Evolutionary conservation across 1,284 basidiomycete genomes (phyloP).

Genomic region (Rhizoctonia solani): DNA sequence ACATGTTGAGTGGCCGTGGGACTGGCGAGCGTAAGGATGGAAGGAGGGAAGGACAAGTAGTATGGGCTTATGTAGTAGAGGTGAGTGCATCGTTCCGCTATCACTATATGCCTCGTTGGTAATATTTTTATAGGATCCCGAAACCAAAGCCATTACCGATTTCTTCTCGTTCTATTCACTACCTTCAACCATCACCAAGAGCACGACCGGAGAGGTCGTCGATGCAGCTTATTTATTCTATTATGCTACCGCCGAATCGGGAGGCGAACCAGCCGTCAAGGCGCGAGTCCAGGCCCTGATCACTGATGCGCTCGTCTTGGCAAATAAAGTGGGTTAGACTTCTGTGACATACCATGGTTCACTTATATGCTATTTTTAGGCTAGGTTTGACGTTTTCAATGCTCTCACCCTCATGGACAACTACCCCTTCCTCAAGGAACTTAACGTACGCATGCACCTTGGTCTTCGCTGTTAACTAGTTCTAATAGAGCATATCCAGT

Average conservation of each 20-base stretch:
- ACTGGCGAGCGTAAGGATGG: constrained; percentile 57
- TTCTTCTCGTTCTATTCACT: constrained; percentile 97
- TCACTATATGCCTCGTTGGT: constrained; percentile 8
- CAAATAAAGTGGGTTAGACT: constrained; percentile 53
- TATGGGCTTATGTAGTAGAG: constrained; percentile 97
- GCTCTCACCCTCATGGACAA: constrained; percentile 96
- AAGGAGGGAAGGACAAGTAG: constrained; percentile 78
- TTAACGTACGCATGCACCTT: constrained; percentile 55
- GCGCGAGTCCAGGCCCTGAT: constrained; percentile 74
- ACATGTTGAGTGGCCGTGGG: constrained; percentile 86
- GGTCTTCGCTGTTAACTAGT: background rate
- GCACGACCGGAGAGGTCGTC: constrained; percentile 63
- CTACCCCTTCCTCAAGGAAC: constrained; percentile 74
- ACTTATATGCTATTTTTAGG: constrained; percentile 46
- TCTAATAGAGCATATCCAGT: constrained; percentile 55
- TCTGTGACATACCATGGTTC: constrained; percentile 25
- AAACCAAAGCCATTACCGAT: constrained; percentile 86
- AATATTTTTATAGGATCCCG: constrained; percentile 64
- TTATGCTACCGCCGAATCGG: constrained; percentile 71
- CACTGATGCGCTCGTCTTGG: constrained; percentile 77
- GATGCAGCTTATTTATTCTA: constrained; percentile 95
- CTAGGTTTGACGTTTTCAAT: constrained; percentile 95
- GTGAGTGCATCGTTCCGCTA: constrained; percentile 51
- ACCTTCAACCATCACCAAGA: constrained; percentile 85
- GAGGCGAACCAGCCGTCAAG: constrained; percentile 68